Evolutionary conservation across 495 filamentous ascomycete genomes (phyloP).

Genomic region (Aspergillus steynii): DNA sequence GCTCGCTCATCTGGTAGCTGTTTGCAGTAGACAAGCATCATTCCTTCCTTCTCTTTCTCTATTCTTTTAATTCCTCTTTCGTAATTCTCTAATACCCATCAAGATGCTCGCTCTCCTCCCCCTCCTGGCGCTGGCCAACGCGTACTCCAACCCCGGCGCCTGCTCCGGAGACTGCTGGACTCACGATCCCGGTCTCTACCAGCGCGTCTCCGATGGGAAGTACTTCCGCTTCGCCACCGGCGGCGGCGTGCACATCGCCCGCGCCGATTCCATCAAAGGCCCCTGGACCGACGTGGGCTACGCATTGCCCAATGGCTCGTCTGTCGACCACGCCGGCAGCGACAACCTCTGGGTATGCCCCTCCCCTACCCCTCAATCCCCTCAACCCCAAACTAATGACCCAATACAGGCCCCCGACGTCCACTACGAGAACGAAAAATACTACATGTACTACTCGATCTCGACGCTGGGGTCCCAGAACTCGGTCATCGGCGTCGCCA

Average conservation of each 20-base stretch:
- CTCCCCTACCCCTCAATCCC: neutral
- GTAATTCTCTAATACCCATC: neutral
- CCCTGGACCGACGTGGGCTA: slow-evolving; percentile 64
- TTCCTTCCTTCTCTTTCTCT: neutral
- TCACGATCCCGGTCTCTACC: slow-evolving; percentile 66
- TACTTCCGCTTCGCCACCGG: slow-evolving; percentile 76
- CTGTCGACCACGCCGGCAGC: slow-evolving; percentile 55
- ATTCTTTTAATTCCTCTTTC: neutral
- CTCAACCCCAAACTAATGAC: slow-evolving; percentile 3
- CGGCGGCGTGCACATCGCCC: slow-evolving; percentile 58
- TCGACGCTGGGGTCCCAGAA: slow-evolving; percentile 62
- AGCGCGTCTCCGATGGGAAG: slow-evolving; percentile 60
- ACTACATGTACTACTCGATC: slow-evolving; percentile 74
- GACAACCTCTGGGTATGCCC: slow-evolving; percentile 58
- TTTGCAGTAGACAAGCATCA: too few species aligned
- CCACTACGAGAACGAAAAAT: slow-evolving; percentile 50
- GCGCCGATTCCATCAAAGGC: slow-evolving; percentile 56
- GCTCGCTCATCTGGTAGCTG: too few species aligned
- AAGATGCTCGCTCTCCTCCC: slow-evolving; percentile 2
- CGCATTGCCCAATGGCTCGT: slow-evolving; percentile 57
- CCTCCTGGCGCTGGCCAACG: slow-evolving; percentile 30
- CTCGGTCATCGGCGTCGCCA: slow-evolving; percentile 68
- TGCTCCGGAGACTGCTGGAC: slow-evolving; percentile 61
- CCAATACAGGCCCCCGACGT: slow-evolving; percentile 65
- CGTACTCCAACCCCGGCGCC: slow-evolving; percentile 52